Percentiles rank a stretch among this genome's conserved stretches.
These are phyloP conservation scores for Fulvia fulva DNA, from an alignment of 2,329 filamentous ascomycete species.

Conservation along the genomic window DNA sequence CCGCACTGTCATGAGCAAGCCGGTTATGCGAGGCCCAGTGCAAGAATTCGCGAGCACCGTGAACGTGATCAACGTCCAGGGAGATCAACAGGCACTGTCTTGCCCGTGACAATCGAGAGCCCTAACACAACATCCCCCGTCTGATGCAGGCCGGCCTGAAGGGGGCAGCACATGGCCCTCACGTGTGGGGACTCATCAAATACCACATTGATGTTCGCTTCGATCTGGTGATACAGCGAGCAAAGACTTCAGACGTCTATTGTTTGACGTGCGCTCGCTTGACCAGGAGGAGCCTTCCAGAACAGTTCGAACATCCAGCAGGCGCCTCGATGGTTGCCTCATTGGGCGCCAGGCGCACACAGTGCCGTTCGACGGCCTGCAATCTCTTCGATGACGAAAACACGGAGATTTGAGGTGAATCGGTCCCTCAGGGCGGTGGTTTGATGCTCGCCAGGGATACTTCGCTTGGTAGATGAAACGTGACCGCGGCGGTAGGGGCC, in stretches of 20 bases:
- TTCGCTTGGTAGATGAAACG: constrained; percentile 17
- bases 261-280: constrained; percentile 23
- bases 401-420: constrained; percentile 22
- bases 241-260: constrained; percentile 19
- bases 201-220: constrained; percentile 8
- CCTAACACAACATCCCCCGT: background rate
- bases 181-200: constrained; percentile 12
- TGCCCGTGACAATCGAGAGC: background rate
- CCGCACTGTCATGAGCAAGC: background rate
- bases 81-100: background rate
- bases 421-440: constrained; percentile 11
- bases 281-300: constrained; percentile 6
- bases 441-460: constrained; percentile 21
- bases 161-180: constrained; percentile 18
- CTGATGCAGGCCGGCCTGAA: background rate
- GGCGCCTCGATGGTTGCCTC: background rate
- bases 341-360: background rate
- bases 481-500: constrained; percentile 3
- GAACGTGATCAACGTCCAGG: constrained; percentile 8
- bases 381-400: constrained; percentile 16
- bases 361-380: constrained; percentile 9
- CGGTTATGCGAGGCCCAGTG: background rate
- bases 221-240: constrained; percentile 16
- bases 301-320: background rate
- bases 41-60: background rate